Conservation (phyloP, 208 protist genomes). For the Crithidia fasciculata region DNA sequence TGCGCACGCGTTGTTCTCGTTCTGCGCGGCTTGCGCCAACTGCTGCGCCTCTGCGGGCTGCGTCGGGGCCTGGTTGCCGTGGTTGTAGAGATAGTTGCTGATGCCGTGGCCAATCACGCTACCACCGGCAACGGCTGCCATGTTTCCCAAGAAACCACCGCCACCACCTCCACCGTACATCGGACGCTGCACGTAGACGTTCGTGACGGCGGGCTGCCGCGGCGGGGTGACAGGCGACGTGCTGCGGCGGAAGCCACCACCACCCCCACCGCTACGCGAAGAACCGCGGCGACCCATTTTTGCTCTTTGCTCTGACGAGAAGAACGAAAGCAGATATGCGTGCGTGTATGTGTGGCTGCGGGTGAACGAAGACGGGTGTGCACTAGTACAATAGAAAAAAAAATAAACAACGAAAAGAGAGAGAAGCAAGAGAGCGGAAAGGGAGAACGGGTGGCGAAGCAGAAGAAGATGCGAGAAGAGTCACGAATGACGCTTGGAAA, state of each 20-base stretch:
- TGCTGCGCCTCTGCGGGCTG: conserved; percentile 86
- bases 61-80: conserved; percentile 65
- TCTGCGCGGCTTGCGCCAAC: conserved; percentile 62
- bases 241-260: conserved; percentile 12
- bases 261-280: neutral
- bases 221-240: neutral
- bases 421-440: neutral
- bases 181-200: conserved; percentile 62
- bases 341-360: too few species aligned
- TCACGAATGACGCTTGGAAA: neutral
- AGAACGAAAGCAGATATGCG: too few species aligned
- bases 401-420: conserved; percentile 1
- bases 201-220: neutral
- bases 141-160: conserved; percentile 78
- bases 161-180: conserved; percentile 50
- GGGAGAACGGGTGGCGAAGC: neutral
- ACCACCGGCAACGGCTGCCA: conserved; percentile 85
- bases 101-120: conserved; percentile 88
- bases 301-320: neutral
- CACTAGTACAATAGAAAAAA: conserved; percentile 3
- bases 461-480: neutral
- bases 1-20: conserved; percentile 67
- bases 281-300: conserved; percentile 6
- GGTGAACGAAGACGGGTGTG: neutral
- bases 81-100: conserved; percentile 86